Evolutionary conservation across 352 stramenopile species (phyloP).

Genomic region (Phytopythium cucurbitacearum): DNA sequence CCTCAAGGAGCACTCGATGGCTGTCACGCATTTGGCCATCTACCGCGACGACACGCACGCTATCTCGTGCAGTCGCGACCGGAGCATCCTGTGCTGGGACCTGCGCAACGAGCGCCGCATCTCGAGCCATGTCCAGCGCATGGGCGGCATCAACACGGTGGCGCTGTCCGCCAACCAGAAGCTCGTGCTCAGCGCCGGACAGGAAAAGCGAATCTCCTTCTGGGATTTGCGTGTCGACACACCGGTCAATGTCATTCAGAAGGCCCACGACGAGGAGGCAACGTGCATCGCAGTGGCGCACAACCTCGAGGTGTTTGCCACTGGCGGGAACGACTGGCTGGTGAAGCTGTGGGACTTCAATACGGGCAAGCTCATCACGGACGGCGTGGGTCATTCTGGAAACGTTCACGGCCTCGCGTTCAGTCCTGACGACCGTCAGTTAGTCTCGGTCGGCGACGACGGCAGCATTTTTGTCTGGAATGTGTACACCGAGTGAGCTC

Average conservation of each 20-base stretch:
- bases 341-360: conserved; percentile 87
- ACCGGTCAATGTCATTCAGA: conserved; percentile 74
- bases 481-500: conserved; percentile 57
- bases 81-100: conserved; percentile 92
- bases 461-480: conserved; percentile 93
- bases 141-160: conserved; percentile 92
- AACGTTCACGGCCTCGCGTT: conserved; percentile 76
- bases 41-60: conserved; percentile 90
- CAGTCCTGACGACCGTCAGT: conserved; percentile 89
- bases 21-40: conserved; percentile 80
- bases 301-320: conserved; percentile 80
- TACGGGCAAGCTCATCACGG: conserved; percentile 53
- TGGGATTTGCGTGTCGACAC: conserved; percentile 89
- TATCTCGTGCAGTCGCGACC: conserved; percentile 85
- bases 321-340: conserved; percentile 80
- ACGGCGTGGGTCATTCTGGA: conserved; percentile 76
- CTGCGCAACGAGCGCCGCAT: conserved; percentile 83
- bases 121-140: conserved; percentile 88
- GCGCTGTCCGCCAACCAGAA: conserved; percentile 84
- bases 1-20: conserved; percentile 90
- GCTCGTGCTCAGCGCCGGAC: conserved; percentile 88
- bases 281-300: conserved; percentile 89
- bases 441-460: conserved; percentile 89
- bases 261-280: conserved; percentile 78
- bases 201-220: conserved; percentile 91